A percentile compares a stretch with the other conserved stretches of the same genome.
phyloP scores from a whole-genome alignment of 306 rosid genomes.

The Begonia loranthoides region DNA sequence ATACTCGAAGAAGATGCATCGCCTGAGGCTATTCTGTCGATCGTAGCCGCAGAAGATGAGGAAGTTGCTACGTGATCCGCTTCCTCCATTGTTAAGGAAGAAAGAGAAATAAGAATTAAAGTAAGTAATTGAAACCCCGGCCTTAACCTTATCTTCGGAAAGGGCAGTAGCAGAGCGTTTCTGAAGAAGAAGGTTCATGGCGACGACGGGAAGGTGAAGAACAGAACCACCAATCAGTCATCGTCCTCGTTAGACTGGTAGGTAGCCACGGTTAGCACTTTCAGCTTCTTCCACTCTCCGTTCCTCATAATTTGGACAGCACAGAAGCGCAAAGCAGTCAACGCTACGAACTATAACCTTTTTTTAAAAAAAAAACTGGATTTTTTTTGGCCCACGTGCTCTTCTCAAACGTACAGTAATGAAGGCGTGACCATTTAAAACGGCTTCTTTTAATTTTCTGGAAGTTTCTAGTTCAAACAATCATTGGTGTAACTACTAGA shows the following conservation, averaged over 20 bases:
- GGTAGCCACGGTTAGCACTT: constrained; percentile 15
- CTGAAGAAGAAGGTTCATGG: constrained; percentile 24
- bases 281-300: too few species aligned
- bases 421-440: too few species aligned
- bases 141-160: neutral
- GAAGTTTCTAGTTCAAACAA: too few species aligned
- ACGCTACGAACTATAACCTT: too few species aligned
- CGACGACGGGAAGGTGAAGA: constrained; percentile 5
- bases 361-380: too few species aligned
- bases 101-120: neutral
- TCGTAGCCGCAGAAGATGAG: neutral
- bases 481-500: too few species aligned
- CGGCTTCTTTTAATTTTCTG: too few species aligned
- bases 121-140: constrained; percentile 5
- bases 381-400: too few species aligned
- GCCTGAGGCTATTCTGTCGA: constrained; percentile 28
- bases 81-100: too few species aligned
- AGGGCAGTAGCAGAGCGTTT: constrained; percentile 7
- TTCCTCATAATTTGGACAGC: too few species aligned
- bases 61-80: neutral
- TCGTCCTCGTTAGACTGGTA: constrained; percentile 28
- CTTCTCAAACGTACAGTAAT: too few species aligned
- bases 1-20: constrained; percentile 16
- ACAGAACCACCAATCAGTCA: constrained; percentile 26
- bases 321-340: too few species aligned